Conservation (phyloP, 176 grass and related monocot species). For the Lolium rigidum region DNA sequence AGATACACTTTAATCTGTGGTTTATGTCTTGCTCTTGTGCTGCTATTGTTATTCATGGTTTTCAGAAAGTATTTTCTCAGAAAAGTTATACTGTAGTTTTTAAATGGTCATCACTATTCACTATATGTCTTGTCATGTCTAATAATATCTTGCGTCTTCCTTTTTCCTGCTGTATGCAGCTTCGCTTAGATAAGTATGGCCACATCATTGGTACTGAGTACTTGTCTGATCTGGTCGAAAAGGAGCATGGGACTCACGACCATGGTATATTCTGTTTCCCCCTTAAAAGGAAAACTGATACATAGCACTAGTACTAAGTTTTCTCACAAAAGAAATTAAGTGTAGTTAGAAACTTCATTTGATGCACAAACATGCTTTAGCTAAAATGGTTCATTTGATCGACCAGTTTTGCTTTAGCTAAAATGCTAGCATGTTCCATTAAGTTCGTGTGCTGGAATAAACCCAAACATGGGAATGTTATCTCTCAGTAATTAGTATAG, state of each 20-base stretch:
- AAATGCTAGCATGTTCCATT: slow-evolving; percentile 15
- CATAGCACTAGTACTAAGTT: slow-evolving; percentile 6
- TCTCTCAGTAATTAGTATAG: slow-evolving; percentile 19
- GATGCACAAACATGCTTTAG: slow-evolving; percentile 17
- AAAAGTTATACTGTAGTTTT: not conserved
- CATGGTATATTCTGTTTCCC: slow-evolving; percentile 67
- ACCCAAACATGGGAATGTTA: not conserved
- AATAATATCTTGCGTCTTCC: slow-evolving; percentile 41
- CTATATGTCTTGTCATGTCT: not conserved
- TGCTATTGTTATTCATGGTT: slow-evolving; percentile 1
- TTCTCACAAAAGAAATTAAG: not conserved
- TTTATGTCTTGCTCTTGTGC: slow-evolving; percentile 25
- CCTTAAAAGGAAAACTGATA: not conserved
- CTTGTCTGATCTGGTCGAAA: slow-evolving; percentile 97
- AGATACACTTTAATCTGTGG: slow-evolving; percentile 22
- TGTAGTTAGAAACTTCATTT: slow-evolving; percentile 13
- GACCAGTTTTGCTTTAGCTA: not conserved
- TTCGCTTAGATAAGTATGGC: slow-evolving; percentile 77
- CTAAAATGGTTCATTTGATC: slow-evolving; percentile 22
- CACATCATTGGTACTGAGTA: slow-evolving; percentile 86
- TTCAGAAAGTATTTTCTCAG: not conserved
- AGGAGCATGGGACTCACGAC: slow-evolving; percentile 68
- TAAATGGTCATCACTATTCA: slow-evolving; percentile 15
- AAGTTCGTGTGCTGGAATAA: not conserved
- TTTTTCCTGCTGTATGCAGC: slow-evolving; percentile 59